Evolutionary conservation across 805 yeast genomes (phyloP).

Genomic region (Sugiyamaella qingdaonensis): DNA sequence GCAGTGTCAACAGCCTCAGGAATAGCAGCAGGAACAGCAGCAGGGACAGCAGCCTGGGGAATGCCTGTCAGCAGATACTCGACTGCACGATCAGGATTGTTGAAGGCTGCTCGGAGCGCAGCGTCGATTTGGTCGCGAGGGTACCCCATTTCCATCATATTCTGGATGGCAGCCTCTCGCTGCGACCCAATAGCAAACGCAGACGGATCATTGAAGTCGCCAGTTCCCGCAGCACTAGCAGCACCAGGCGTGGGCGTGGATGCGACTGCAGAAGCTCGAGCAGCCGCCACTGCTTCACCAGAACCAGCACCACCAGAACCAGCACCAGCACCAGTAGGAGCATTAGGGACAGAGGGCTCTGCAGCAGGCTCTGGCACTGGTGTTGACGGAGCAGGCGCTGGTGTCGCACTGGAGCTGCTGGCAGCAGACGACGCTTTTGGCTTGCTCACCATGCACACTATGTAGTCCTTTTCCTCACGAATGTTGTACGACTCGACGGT

Average conservation of each 20-base stretch:
- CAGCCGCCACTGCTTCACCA: constrained; percentile 13
- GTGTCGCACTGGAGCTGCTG: constrained; percentile 23
- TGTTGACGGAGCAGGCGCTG: constrained; percentile 14
- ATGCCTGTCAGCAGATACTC: constrained; percentile 89
- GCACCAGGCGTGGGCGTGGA: constrained; percentile 17
- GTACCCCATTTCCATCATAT: constrained; percentile 95
- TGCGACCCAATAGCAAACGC: constrained; percentile 64
- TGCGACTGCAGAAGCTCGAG: constrained; percentile 30
- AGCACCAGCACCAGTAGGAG: constrained; percentile 26
- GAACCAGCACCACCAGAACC: constrained; percentile 7
- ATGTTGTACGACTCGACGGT: constrained; percentile 67
- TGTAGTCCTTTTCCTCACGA: constrained; percentile 76
- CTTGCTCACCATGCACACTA: constrained; percentile 85
- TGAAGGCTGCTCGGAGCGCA: constrained; percentile 92
- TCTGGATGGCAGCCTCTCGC: constrained; percentile 71
- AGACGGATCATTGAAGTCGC: constrained; percentile 34
- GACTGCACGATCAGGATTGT: constrained; percentile 97
- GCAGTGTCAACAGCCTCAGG: constrained; percentile 24
- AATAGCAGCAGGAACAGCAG: constrained; percentile 27
- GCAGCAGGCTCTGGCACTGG: constrained; percentile 15
- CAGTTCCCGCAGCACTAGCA: constrained; percentile 24
- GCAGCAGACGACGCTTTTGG: constrained; percentile 25
- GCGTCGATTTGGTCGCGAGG: constrained; percentile 80
- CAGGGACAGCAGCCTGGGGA: constrained; percentile 55
- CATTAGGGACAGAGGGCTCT: constrained; percentile 26